Percentiles rank a stretch among this genome's conserved stretches.
Conservation (phyloP, 2,329 filamentous ascomycete genomes). For the Apiospora saccharicola region DNA sequence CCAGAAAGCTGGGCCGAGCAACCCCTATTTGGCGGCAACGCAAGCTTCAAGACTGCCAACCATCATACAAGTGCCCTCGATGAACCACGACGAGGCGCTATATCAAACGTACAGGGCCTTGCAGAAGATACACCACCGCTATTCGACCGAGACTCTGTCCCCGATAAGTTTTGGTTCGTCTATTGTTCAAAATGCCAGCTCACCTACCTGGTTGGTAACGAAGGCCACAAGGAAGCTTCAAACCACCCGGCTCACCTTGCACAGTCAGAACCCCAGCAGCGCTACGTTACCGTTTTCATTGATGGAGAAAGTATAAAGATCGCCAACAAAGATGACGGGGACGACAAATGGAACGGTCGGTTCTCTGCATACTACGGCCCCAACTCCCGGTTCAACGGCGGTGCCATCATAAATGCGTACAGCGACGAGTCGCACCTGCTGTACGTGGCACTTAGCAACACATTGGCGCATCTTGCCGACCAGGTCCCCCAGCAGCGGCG, state of each 20-base stretch:
- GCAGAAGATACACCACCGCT: no score
- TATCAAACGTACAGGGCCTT: background rate
- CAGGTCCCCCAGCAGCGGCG: background rate
- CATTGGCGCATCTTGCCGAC: background rate
- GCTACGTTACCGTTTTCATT: background rate
- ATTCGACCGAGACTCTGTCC: background rate
- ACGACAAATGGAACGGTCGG: background rate
- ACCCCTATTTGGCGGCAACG: background rate
- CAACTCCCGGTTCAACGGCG: background rate
- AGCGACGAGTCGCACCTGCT: slow-evolving; percentile 7
- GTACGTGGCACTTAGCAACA: background rate
- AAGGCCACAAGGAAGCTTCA: background rate
- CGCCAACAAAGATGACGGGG: background rate
- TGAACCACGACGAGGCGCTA: background rate
- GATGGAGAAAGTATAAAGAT: background rate
- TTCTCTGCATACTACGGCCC: slow-evolving; percentile 3
- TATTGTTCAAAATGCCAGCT: background rate
- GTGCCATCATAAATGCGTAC: background rate
- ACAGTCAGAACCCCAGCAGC: background rate
- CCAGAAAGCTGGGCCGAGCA: background rate
- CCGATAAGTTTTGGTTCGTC: background rate
- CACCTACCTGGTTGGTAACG: background rate
- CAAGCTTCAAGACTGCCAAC: background rate
- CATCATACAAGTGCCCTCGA: no score
- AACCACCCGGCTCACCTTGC: background rate